A percentile compares a stretch with the other conserved stretches of the same genome.
Conservation (phyloP, 2,329 filamentous ascomycete species). For the Cladobotryum protrusum region DNA sequence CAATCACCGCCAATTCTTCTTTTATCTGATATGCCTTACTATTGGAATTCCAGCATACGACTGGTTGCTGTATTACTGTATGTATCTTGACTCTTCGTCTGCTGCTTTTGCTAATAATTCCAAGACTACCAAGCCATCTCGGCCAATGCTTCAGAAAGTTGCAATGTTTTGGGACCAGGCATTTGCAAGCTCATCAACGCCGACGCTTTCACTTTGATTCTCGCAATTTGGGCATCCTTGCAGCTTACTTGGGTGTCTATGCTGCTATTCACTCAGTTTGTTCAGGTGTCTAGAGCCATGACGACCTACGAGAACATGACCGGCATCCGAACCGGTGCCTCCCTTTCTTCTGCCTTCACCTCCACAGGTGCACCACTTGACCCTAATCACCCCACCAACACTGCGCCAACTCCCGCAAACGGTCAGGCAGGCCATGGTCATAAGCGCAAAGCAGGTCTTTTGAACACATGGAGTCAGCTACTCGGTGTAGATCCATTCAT, state of each 20-base stretch:
- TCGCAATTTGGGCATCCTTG: constrained; percentile 71
- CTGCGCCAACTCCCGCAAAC: constrained; percentile 39
- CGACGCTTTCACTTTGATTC: constrained; percentile 76
- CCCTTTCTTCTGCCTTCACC: constrained; percentile 66
- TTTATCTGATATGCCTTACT: constrained; percentile 77
- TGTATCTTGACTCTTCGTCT: constrained; percentile 24
- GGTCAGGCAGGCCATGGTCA: constrained; percentile 41
- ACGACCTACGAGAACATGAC: constrained; percentile 98
- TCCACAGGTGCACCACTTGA: constrained; percentile 70
- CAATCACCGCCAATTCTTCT: constrained; percentile 91
- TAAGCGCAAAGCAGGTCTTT: constrained; percentile 56
- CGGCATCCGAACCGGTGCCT: constrained; percentile 53
- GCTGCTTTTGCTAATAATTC: background rate
- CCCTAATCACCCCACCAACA: constrained; percentile 57
- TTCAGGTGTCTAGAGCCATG: constrained; percentile 86
- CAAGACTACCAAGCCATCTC: constrained; percentile 20
- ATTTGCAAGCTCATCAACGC: constrained; percentile 73
- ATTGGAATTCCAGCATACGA: constrained; percentile 68
- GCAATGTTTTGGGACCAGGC: constrained; percentile 67
- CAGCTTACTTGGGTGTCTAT: constrained; percentile 97
- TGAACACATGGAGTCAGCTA: constrained; percentile 75
- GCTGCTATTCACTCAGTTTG: constrained; percentile 87
- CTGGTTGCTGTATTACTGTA: constrained; percentile 66
- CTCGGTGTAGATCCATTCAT: constrained; percentile 92
- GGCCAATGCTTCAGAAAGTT: constrained; percentile 47